Evolutionary conservation across 2,329 filamentous ascomycete genomes (phyloP).

Genomic region (Aspergillus latus): DNA sequence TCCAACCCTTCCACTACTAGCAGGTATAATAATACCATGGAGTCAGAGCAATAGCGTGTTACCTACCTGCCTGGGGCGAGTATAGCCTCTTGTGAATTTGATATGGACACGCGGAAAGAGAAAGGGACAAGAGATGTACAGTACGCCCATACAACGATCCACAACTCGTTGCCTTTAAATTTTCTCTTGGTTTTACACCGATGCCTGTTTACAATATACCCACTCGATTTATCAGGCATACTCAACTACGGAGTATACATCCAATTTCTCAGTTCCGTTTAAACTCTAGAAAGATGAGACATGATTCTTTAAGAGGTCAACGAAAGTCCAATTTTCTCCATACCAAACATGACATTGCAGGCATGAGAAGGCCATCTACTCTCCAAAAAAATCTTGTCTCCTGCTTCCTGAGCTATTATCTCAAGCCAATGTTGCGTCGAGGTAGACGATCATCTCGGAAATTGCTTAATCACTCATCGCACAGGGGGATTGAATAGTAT

Average conservation of each 20-base stretch:
- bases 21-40: background rate
- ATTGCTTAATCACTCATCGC: conserved; percentile 17
- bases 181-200: background rate
- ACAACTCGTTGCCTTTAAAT: background rate
- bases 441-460: conserved; percentile 10
- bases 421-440: conserved; percentile 17
- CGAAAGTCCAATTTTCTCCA: conserved; percentile 28
- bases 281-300: no score
- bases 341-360: conserved; percentile 30
- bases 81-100: background rate
- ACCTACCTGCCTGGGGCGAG: background rate
- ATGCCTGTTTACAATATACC: background rate
- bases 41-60: conserved; percentile 2
- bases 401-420: conserved; percentile 17
- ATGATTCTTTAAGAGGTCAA: background rate
- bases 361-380: conserved; percentile 15
- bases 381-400: conserved; percentile 3
- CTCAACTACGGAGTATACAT: background rate
- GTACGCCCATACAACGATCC: background rate
- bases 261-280: no score
- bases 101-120: background rate
- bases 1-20: conserved; percentile 6
- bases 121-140: background rate
- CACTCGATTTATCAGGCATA: background rate
- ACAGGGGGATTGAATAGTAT: conserved; percentile 24